A percentile compares a stretch with the other conserved stretches of the same genome.
These are phyloP conservation scores for Dalbergia oliveri DNA, from an alignment of 306 rosid species.

Conservation along the genomic window DNA sequence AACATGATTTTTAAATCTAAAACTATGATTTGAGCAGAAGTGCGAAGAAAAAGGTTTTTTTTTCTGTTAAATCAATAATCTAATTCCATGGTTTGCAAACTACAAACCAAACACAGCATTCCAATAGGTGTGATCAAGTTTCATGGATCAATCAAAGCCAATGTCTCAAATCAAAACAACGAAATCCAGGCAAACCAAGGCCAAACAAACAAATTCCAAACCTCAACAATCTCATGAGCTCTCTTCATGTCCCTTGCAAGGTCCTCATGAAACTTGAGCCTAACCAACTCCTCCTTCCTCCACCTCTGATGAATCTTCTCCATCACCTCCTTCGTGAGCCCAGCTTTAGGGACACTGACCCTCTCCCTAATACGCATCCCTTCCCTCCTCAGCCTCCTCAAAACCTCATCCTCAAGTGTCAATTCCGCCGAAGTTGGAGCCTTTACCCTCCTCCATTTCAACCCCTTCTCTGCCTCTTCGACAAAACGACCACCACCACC, in stretches of 20 bases:
- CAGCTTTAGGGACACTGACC: slow-evolving; percentile 88
- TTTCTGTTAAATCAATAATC: too few species aligned
- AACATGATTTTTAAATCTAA: background rate
- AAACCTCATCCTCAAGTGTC: slow-evolving; percentile 88
- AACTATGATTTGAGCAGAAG: background rate
- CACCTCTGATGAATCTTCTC: slow-evolving; percentile 88
- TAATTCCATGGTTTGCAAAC: background rate
- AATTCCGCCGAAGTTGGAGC: slow-evolving; percentile 75
- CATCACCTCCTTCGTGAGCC: slow-evolving; percentile 81
- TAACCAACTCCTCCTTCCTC: slow-evolving; percentile 90
- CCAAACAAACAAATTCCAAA: background rate
- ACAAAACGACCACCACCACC: slow-evolving; percentile 47
- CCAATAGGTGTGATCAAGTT: background rate
- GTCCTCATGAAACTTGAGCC: slow-evolving; percentile 97
- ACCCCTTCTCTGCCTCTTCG: slow-evolving; percentile 73
- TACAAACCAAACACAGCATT: background rate
- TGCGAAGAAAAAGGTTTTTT: too few species aligned
- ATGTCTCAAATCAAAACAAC: background rate
- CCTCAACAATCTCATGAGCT: slow-evolving; percentile 95
- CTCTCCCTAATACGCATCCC: slow-evolving; percentile 84
- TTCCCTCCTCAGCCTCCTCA: slow-evolving; percentile 87
- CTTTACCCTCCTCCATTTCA: slow-evolving; percentile 42
- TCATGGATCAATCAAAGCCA: background rate
- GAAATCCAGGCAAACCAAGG: background rate
- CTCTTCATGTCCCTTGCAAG: slow-evolving; percentile 91